Evolutionary conservation across 805 yeast genomes (phyloP), one percentile per base, ranked within the genome.

Genomic region (Candida dajiaensis): DNA sequence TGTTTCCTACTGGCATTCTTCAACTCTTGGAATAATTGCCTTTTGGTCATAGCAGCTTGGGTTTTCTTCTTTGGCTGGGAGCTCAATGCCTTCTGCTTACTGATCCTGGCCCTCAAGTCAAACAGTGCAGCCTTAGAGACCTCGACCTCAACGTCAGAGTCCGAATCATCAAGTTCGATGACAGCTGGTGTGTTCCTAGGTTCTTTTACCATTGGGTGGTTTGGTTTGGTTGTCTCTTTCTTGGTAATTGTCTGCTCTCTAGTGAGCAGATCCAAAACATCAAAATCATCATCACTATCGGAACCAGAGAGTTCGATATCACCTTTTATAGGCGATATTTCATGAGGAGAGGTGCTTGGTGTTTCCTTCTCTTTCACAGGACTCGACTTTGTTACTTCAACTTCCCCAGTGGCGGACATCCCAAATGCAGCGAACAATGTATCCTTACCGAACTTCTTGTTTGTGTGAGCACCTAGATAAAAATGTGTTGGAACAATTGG

Each of bases 1-100:
- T 79, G 84, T 40, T 67, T 61, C 38, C 70, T 68, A 41, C 76
- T 74, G 4, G 76, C 76, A 40, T 62, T 64, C 49, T 69, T 68
- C 48, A 78, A 63, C 11, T 59, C 58, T 11, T 53, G 48, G 40
- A 73, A 64, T 31, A 77, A 58, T 13, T 59, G 56, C 20, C 61
- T 64, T 19, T 59, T 55, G 2, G 62, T 56, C 12, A 59, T 35
- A 4, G 18, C 10, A 1, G 49, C 38, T n/a, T 51, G 50, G 16
- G 45, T 51, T 33, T 48, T 39, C 38, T 48, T 51, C 23, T 47
- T 50, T 11, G 38, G 42, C 10, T 39, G 45, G 22, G 44, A 46
- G 25, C 43, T 44, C 8, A 47, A 50, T 9, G 51, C 37, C 22
- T n/a, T 44, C 45, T 39, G 57, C 50, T 61, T 67, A 20, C 69